Percentiles rank a stretch among this genome's conserved stretches.
Evolutionary conservation across 2,329 filamentous ascomycete species (phyloP).

Genomic region (Trichoderma guizhouense): DNA sequence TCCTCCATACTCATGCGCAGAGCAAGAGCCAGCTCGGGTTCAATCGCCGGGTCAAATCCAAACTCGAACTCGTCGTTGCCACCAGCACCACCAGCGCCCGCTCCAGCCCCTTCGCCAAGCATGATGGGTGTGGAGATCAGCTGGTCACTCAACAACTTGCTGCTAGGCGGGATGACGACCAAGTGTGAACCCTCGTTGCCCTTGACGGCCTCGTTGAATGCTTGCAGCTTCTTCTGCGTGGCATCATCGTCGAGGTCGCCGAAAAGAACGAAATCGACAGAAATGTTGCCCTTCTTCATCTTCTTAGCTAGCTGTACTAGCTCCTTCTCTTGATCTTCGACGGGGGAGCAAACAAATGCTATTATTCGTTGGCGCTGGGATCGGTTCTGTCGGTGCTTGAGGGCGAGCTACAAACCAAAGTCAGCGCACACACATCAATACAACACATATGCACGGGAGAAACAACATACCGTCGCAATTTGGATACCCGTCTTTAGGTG

Average conservation of each 20-base stretch:
- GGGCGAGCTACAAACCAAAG: constrained; percentile 65
- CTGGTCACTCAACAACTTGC: constrained; percentile 88
- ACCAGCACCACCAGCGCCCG: constrained; percentile 54
- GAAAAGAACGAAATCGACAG: constrained; percentile 91
- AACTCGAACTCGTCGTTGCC: constrained; percentile 66
- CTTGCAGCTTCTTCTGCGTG: constrained; percentile 84
- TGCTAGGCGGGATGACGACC: constrained; percentile 84
- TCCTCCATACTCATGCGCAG: constrained; percentile 98
- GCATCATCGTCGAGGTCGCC: constrained; percentile 89
- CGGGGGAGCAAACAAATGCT: constrained; percentile 91
- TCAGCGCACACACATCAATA: constrained; percentile 9
- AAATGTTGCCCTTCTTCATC: constrained; percentile 97
- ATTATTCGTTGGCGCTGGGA: constrained; percentile 95
- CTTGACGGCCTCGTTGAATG: constrained; percentile 92
- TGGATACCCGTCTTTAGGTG: constrained; percentile 93
- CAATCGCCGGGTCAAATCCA: constrained; percentile 84
- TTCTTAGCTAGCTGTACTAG: constrained; percentile 89
- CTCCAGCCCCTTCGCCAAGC: constrained; percentile 69
- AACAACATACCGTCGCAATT: constrained; percentile 77
- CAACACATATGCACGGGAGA: background rate
- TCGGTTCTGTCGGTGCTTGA: constrained; percentile 98
- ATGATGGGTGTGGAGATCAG: constrained; percentile 87
- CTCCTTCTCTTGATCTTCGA: constrained; percentile 84
- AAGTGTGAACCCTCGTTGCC: constrained; percentile 87
- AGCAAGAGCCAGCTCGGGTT: constrained; percentile 91